Base-by-base conservation (phyloP, 495 filamentous ascomycete species). In the Aspergillus incahuasiensis region DNA sequence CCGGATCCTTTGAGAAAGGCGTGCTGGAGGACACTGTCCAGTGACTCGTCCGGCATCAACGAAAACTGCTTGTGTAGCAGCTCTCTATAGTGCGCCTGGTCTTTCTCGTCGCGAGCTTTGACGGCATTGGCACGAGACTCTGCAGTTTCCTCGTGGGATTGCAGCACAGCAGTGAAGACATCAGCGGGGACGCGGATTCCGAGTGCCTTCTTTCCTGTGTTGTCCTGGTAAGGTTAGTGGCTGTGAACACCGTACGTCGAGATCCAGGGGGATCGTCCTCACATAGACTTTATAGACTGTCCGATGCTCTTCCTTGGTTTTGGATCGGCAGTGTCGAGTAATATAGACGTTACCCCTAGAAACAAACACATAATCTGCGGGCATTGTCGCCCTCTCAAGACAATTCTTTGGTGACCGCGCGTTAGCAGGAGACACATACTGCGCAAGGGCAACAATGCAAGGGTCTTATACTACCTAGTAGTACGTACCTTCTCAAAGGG, bases 331-430 rank as follows among this genome's bases (percentile, higher is more conserved):
- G 52, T 79, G 62, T 4, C 74, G 64, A 18, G 79, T 82, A 20
- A 80, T 68, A 60, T 81, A 81, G 19, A 73, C 67, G 57, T 76
- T 66, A 9, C 79, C 79, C 56, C 73, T 77, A n/a, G 69, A 73
- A 30, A 81, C 78, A 56, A 80, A 79, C 13, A 70, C 59, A 62
- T 81, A 81, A 9, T 62, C 69, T 13, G 61, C 50, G 18, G 66
- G 67, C 50, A 69, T 51, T 3, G 63, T 61, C 1, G 57, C 48
- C 21, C 20, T 40, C 21, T 63, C 49, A 24, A 66, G 57, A 47
- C 73, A 68, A 48, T 71, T 74, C 73, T 75, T 19, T 1, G n/a
- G 28, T 38, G 5, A 35, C 30, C 28, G 25, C 32, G 20, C n/a
- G 51, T 61, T 51, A 64, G 55, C 18, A 24, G 50, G 16, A 22